Conservation (phyloP, 768 basidiomycete genomes). For the Cubamyces sp. region DNA sequence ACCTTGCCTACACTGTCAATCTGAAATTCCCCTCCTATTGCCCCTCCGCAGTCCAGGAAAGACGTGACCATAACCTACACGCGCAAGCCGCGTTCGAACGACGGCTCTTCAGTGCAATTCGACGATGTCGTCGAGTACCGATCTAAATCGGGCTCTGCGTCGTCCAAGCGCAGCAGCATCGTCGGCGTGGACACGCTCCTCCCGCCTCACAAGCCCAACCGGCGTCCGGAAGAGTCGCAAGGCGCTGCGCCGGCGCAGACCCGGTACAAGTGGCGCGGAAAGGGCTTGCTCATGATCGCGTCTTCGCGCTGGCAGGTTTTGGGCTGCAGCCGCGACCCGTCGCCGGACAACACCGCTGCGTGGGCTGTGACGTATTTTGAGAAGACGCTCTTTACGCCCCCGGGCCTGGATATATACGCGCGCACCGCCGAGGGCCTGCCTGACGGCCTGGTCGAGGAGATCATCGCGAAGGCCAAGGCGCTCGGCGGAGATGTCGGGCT, state of each 20-base stretch:
- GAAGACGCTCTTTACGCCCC: constrained; percentile 48
- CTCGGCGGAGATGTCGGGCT: constrained; percentile 30
- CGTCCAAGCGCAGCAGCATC: constrained; percentile 35
- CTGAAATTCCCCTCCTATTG: neutral
- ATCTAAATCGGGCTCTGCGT: constrained; percentile 29
- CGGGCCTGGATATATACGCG: constrained; percentile 46
- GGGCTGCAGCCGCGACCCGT: constrained; percentile 33
- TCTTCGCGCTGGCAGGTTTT: constrained; percentile 47
- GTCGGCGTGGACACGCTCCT: constrained; percentile 34
- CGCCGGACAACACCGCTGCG: constrained; percentile 10
- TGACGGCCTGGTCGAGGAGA: constrained; percentile 21
- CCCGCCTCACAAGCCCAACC: neutral
- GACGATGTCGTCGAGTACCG: constrained; percentile 43
- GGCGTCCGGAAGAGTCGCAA: neutral
- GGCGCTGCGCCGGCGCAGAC: constrained; percentile 13
- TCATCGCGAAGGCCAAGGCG: constrained; percentile 19
- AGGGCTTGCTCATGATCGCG: constrained; percentile 40
- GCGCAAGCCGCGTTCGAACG: constrained; percentile 24
- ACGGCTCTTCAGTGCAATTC: constrained; percentile 29
- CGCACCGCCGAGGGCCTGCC: constrained; percentile 26
- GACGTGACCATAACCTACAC: constrained; percentile 47
- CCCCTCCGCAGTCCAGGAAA: constrained; percentile 33
- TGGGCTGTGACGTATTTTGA: constrained; percentile 44
- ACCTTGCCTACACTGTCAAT: neutral
- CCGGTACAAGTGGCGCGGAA: constrained; percentile 44